These are phyloP conservation scores for Hymenoscyphus occultus DNA, from an alignment of 2,329 filamentous ascomycete species.

Conservation along the genomic window DNA sequence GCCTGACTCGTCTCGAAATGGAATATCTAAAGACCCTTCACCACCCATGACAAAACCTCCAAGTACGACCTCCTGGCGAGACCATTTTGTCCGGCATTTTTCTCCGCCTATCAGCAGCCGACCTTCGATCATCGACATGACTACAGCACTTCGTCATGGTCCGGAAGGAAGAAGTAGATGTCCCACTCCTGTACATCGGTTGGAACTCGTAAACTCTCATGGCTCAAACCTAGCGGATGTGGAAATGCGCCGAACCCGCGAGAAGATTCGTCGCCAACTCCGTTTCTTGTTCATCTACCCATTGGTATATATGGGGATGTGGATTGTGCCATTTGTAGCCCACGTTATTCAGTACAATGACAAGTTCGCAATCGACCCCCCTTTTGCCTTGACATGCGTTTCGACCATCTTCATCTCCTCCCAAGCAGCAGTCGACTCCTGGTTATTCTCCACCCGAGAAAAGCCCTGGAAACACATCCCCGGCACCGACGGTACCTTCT, in stretches of 20 bases:
- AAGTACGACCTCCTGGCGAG: constrained; percentile 24
- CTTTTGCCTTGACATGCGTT: constrained; percentile 55
- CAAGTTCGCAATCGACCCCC: constrained; percentile 46
- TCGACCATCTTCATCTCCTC: constrained; percentile 57
- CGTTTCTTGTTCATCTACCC: constrained; percentile 75
- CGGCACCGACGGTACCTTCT: constrained; percentile 40
- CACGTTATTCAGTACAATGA: constrained; percentile 61
- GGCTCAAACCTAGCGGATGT: constrained; percentile 35
- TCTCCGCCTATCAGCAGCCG: constrained; percentile 20
- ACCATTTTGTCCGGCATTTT: constrained; percentile 23
- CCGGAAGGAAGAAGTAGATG: constrained; percentile 15
- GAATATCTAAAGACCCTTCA: constrained; percentile 1
- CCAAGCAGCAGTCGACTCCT: constrained; percentile 66
- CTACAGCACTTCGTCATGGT: constrained; percentile 22
- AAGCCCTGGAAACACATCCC: constrained; percentile 64
- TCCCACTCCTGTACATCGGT: constrained; percentile 20
- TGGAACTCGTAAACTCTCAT: constrained; percentile 31
- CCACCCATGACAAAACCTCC: constrained; percentile 16
- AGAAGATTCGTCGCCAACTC: constrained; percentile 64
- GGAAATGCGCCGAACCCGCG: constrained; percentile 42
- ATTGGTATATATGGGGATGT: constrained; percentile 66
- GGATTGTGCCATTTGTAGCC: constrained; percentile 67
- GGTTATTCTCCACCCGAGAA: constrained; percentile 67
- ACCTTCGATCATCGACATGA: constrained; percentile 27
- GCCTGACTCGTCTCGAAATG: constrained; percentile 1